Evolutionary conservation across 768 basidiomycete genomes (phyloP).

Genomic region (Trametes sanguinea): DNA sequence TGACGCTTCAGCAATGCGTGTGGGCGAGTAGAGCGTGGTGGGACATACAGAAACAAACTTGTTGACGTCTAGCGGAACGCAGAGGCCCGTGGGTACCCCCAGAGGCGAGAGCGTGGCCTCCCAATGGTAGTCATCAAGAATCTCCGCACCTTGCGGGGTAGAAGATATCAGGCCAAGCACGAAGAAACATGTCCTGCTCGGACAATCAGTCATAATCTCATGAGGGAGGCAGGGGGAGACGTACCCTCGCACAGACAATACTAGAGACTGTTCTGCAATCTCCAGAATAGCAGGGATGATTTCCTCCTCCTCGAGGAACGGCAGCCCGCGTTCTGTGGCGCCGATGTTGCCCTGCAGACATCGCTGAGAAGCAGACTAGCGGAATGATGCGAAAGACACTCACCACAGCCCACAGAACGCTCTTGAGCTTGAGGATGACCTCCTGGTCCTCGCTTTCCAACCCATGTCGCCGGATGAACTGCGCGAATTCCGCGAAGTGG

Average conservation of each 20-base stretch:
- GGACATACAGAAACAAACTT: conserved; percentile 73
- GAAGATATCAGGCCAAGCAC: conserved; percentile 91
- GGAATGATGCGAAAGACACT: conserved; percentile 34
- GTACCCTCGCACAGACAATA: conserved; percentile 92
- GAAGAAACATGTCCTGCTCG: conserved; percentile 90
- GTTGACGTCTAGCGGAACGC: conserved; percentile 82
- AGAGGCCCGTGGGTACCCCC: conserved; percentile 86
- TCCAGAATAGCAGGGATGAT: conserved; percentile 88
- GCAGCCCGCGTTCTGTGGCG: conserved; percentile 86
- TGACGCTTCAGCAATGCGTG: neutral
- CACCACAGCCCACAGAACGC: conserved; percentile 96
- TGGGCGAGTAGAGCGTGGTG: neutral
- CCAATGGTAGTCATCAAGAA: conserved; percentile 92
- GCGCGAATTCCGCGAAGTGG: conserved; percentile 88
- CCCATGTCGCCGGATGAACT: conserved; percentile 86
- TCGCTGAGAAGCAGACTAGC: neutral
- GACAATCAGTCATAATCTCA: neutral
- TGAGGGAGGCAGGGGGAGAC: conserved; percentile 27
- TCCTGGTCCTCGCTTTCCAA: conserved; percentile 82
- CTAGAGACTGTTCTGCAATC: conserved; percentile 86
- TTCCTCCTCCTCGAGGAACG: conserved; percentile 94
- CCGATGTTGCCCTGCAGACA: conserved; percentile 85
- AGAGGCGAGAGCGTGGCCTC: conserved; percentile 86
- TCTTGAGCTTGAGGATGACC: conserved; percentile 88
- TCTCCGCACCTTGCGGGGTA: conserved; percentile 89